Evolutionary conservation across 1,284 basidiomycete genomes (phyloP).

Genomic region (Rhodotorula sp.): DNA sequence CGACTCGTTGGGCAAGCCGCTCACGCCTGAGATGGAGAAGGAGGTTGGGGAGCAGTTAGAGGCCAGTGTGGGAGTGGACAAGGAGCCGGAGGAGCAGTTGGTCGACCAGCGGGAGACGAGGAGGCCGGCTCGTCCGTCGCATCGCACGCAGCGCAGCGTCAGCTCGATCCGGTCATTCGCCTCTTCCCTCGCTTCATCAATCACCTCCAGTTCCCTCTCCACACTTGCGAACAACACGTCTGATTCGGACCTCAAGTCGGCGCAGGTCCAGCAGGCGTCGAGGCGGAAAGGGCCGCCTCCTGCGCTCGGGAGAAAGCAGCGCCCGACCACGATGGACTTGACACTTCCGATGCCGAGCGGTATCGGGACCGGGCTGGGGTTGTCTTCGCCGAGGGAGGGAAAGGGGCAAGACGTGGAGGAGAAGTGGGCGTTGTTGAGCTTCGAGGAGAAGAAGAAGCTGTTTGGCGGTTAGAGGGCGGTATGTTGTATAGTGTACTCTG

Average conservation of each 20-base stretch:
- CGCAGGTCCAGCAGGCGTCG: neutral
- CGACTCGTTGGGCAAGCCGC: too few relatives aligned
- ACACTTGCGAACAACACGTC: neutral
- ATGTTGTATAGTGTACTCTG: neutral
- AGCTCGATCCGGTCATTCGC: neutral
- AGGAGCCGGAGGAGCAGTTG: too few relatives aligned
- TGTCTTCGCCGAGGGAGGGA: neutral
- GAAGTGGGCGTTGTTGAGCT: constrained; percentile 7
- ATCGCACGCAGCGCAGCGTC: neutral
- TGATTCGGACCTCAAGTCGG: neutral
- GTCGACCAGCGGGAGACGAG: too few relatives aligned
- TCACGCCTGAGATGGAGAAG: too few relatives aligned
- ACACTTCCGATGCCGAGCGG: constrained; percentile 4
- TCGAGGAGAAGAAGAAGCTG: constrained; percentile 21
- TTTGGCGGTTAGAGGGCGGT: constrained; percentile 10
- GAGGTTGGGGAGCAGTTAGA: too few relatives aligned
- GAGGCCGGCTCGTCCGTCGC: too few relatives aligned
- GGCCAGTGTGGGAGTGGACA: too few relatives aligned
- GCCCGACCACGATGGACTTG: neutral
- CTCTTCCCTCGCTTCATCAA: neutral
- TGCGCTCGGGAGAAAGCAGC: neutral
- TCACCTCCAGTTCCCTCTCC: neutral
- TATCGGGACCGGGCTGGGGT: neutral
- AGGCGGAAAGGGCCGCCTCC: neutral
- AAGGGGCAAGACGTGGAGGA: neutral